Percentiles rank a stretch among this genome's conserved stretches.
These are phyloP conservation scores for Aspergillus biplanus DNA, from an alignment of 495 filamentous ascomycete species.

Conservation along the genomic window DNA sequence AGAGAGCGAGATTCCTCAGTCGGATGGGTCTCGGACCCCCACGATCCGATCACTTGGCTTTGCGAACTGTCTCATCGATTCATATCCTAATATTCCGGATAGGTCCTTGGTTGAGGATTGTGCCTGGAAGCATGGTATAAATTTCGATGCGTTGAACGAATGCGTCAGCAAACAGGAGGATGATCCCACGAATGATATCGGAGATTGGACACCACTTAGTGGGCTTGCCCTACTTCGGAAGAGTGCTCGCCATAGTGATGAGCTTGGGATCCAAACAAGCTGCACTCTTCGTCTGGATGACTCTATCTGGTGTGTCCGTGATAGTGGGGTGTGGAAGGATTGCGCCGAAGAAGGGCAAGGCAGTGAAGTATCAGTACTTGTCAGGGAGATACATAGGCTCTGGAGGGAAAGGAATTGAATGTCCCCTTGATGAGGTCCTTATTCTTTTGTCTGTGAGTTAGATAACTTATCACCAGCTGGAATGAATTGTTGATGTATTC, in stretches of 20 bases:
- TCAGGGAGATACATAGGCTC: conserved; percentile 67
- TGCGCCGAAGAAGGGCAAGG: conserved; percentile 65
- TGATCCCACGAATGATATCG: conserved; percentile 47
- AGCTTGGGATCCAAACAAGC: conserved; percentile 75
- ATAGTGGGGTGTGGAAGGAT: conserved; percentile 78
- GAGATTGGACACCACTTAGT: conserved; percentile 48
- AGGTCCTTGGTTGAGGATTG: conserved; percentile 77
- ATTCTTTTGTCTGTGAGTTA: not conserved
- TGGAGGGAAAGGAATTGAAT: conserved; percentile 39
- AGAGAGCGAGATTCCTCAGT: conserved; percentile 1
- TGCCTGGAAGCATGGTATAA: conserved; percentile 83
- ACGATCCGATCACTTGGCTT: conserved; percentile 90
- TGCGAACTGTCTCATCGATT: conserved; percentile 77
- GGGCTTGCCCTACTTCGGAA: conserved; percentile 69
- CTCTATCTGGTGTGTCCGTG: conserved; percentile 80
- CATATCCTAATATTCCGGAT: conserved; percentile 76
- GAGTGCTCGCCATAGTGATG: conserved; percentile 71
- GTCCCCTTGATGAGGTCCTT: not conserved
- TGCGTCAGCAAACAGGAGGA: conserved; percentile 63
- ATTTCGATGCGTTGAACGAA: conserved; percentile 80
- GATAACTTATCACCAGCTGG: not conserved
- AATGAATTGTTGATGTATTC: not conserved
- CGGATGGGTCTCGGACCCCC: conserved; percentile 51
- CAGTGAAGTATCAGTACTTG: conserved; percentile 67
- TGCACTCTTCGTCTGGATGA: conserved; percentile 86